Evolutionary conservation across 371 early-diverging fungal species (phyloP).

Genomic region (Mortierella sp.): DNA sequence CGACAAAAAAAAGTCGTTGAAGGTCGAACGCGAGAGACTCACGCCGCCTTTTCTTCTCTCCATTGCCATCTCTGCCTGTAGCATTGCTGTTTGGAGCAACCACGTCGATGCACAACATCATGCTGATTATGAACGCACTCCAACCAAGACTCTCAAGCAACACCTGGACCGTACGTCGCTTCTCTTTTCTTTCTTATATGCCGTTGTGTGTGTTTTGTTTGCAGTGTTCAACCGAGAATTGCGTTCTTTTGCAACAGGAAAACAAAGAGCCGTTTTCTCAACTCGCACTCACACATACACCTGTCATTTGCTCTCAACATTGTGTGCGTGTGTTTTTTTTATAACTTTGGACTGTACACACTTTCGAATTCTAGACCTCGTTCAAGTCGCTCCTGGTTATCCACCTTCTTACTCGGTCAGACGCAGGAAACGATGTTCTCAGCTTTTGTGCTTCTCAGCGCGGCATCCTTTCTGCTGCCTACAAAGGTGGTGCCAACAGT

Average conservation of each 20-base stretch:
- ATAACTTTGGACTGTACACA: neutral
- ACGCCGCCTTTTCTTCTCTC: neutral
- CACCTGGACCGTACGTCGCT: constrained; percentile 35
- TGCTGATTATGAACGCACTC: constrained; percentile 44
- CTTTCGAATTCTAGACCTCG: constrained; percentile 75
- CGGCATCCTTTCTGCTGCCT: constrained; percentile 54
- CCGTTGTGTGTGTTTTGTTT: neutral
- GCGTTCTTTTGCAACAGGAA: neutral
- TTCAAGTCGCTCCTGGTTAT: constrained; percentile 91
- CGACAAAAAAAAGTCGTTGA: neutral
- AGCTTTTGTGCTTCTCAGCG: constrained; percentile 58
- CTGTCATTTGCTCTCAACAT: constrained; percentile 1
- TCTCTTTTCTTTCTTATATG: neutral
- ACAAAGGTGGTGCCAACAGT: constrained; percentile 72
- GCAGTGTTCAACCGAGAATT: neutral
- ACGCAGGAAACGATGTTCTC: constrained; percentile 79
- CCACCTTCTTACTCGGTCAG: constrained; percentile 89
- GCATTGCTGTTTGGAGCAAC: constrained; percentile 62
- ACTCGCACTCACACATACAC: neutral
- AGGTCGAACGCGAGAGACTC: neutral
- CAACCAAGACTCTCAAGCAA: constrained; percentile 35
- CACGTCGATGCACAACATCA: constrained; percentile 70
- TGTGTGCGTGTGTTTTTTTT: neutral
- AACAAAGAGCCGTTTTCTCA: neutral
- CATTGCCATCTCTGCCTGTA: constrained; percentile 58